Evolutionary conservation across 345 rosid species (phyloP), one percentile per base, ranked within the genome.

Genomic region (Geranium brycei): DNA sequence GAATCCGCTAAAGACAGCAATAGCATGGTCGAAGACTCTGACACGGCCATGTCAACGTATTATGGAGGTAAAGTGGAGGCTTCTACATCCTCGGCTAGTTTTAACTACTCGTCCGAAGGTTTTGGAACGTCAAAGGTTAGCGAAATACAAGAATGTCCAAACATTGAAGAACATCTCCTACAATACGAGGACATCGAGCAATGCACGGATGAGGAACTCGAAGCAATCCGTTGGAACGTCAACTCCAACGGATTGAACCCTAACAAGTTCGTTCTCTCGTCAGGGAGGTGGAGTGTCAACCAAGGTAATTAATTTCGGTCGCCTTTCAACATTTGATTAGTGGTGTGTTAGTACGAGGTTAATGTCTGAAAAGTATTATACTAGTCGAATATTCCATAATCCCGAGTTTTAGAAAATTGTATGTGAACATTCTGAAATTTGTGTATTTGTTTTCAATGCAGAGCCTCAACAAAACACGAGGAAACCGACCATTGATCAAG

Each of bases 401-500:
- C 28, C 28, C 28, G 2, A 23, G 28, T 23, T 23, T 23, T 23
- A 23, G 28, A 23, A 23, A 23, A 23, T 23, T 23, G 28, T 23
- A 23, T 2, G 28, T 35, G 41, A 18, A 31, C 17, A 13, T 62
- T 3, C 69, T 16, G 51, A 41, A 17, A n/a, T 62, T 10, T n/a
- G 7, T 41, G 1, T 16, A 1, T 13, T 61, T 53, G 17, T 31
- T 60, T 17, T 73, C 55, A 59, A 56, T 80, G 81, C 86, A 91
- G 95, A 79, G 56, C 40, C 75, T 60, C 69, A n/a, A 69, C 47
- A 68, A 40, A 69, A 10, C 18, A 28, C 58, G 19, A 75, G 84
- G 69, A 87, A 83, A 70, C 96, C 89, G 4, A 92, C 93, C 8
- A 92, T 89, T 67, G 98, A 92, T 82, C 87, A 83, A 80, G 98